phyloP scores from a whole-genome alignment of 208 protist genomes.

The Herpetomonas tarakana region DNA sequence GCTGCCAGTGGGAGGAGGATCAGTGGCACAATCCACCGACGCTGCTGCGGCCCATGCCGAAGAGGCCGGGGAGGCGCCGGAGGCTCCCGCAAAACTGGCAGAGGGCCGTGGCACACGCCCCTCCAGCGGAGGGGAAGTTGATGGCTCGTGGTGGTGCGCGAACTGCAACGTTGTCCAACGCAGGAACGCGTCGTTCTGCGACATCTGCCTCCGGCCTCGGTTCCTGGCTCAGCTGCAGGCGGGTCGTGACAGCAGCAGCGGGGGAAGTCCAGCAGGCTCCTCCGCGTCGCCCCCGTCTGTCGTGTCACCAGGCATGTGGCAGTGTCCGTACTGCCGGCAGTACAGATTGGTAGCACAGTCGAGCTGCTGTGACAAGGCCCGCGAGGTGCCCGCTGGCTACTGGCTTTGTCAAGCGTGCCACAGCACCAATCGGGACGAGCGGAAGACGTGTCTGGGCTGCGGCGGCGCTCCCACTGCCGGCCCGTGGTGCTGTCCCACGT shows the following conservation, averaged over 20 bases:
- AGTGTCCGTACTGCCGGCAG: slow-evolving; percentile 75
- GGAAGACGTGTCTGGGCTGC: slow-evolving; percentile 63
- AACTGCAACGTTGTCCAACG: slow-evolving; percentile 76
- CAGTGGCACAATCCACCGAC: no score
- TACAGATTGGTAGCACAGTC: slow-evolving; percentile 20
- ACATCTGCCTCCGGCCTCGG: slow-evolving; percentile 71
- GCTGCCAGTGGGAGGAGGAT: not conserved
- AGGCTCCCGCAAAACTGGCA: no score
- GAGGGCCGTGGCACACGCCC: no score
- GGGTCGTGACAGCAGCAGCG: no score
- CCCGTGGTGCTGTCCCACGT: slow-evolving; percentile 54
- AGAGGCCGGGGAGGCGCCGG: no score
- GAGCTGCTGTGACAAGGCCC: slow-evolving; percentile 49
- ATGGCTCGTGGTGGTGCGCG: slow-evolving; percentile 70
- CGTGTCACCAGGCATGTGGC: slow-evolving; percentile 48
- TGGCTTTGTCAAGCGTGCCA: slow-evolving; percentile 71
- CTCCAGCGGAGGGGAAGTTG: no score
- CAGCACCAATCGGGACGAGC: slow-evolving; percentile 64
- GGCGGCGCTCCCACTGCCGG: slow-evolving; percentile 19
- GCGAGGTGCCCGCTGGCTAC: slow-evolving; percentile 66
- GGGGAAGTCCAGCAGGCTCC: no score
- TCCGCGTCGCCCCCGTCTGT: slow-evolving; percentile 1
- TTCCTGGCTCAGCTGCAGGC: slow-evolving; percentile 12
- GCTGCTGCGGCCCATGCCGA: no score
- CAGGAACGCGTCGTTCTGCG: slow-evolving; percentile 80